Evolutionary conservation across 2,329 filamentous ascomycete genomes (phyloP).

Genomic region (Ophidiomyces ophidiicola): DNA sequence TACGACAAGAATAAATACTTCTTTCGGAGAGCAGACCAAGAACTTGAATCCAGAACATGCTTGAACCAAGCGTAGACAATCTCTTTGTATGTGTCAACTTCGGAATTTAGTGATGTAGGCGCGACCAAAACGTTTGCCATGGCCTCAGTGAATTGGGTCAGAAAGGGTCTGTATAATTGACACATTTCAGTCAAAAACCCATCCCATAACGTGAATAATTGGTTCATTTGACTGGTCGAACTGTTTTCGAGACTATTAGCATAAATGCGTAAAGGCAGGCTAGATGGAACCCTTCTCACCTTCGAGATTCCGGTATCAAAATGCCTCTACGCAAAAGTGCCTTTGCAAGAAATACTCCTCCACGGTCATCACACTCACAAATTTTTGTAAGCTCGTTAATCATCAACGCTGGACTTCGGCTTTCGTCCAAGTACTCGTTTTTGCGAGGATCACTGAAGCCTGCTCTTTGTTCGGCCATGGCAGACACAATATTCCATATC

Average conservation of each 20-base stretch:
- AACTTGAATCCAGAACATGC: slow-evolving; percentile 33
- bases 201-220: too few species aligned
- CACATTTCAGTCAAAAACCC: slow-evolving; percentile 27
- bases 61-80: slow-evolving; percentile 39
- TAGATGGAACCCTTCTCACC: too few species aligned
- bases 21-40: slow-evolving; percentile 25
- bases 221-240: too few species aligned
- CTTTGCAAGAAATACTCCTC: slow-evolving; percentile 2
- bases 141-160: slow-evolving; percentile 28
- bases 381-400: slow-evolving; percentile 8
- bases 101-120: slow-evolving; percentile 16
- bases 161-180: slow-evolving; percentile 24
- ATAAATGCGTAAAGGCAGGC: too few species aligned
- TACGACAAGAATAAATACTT: slow-evolving; percentile 23
- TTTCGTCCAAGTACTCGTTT: neutral
- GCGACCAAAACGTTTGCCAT: slow-evolving; percentile 28
- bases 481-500: slow-evolving; percentile 7
- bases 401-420: neutral
- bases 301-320: slow-evolving; percentile 10
- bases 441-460: neutral
- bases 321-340: slow-evolving; percentile 8
- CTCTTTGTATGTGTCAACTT: slow-evolving; percentile 28
- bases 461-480: neutral
- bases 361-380: slow-evolving; percentile 6
- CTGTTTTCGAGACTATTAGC: too few species aligned